Base-by-base conservation (phyloP, 352 stramenopile genomes). In the Phytophthora ohioensis region DNA sequence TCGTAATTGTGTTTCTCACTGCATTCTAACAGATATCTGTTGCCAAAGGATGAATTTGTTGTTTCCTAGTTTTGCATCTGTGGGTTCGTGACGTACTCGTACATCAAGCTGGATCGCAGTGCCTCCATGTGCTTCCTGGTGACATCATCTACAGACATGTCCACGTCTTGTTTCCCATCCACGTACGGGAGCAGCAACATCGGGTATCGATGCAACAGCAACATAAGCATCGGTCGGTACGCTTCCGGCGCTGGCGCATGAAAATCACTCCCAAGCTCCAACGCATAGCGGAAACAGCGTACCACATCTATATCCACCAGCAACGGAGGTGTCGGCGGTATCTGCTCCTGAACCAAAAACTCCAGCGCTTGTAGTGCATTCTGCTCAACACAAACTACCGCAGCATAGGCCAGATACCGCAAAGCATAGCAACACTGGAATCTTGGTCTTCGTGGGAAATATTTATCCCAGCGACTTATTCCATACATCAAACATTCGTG, bases 101-200 rank as follows among this genome's bases (percentile, higher is more conserved):
- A 91, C 30, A 86, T 34, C 32, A 92, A 64, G 54, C 77, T 90
- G 1, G 70, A 70, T 31, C 84, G 69, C 2, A 91, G 69, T 3
- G 81, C 75, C 8, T 79, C 62, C 42, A 86, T 69, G 57, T 60
- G 64, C 13, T 65, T 47, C 12, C 35, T 53, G 0, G 39, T 68
- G 21, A 11, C 32, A 13, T 27, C 42, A 12, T 64, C 69, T 11
- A 58, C 21, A 2, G 56, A 59, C 8, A 32, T 12, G 8, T 53
- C 43, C 4, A n/a, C 13, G n/a, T 60, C 30, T 15, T 55, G 21
- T 9, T 69, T 69, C 47, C 57, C 66, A 48, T 74, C 21, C 13
- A 76, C 53, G 27, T 67, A 35, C 13, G 58, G 42, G 27, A 83
- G 57, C 5, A 87, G 47, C 17, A 84, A 58, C 39, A 39, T 39